Percentiles rank a stretch among this genome's conserved stretches.
Evolutionary conservation across 345 rosid genomes (phyloP).

Genomic region (Hibiscus mutabilis): DNA sequence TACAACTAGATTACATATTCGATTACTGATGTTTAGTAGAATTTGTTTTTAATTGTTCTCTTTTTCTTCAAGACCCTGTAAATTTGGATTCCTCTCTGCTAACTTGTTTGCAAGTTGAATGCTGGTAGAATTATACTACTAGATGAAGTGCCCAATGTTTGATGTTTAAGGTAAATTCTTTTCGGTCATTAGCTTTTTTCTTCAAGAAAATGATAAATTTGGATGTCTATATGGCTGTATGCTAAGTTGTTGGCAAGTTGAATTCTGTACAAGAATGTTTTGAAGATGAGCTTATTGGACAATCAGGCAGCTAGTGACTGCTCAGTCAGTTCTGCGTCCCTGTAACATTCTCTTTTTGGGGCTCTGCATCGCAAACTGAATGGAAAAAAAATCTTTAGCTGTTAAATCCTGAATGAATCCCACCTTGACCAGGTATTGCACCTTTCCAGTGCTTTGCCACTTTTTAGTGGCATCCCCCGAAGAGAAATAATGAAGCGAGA

Average conservation of each 20-base stretch:
- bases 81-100: neutral
- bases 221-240: neutral
- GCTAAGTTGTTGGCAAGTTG: neutral
- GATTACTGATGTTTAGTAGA: neutral
- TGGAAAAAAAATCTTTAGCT: no score
- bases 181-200: neutral
- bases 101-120: neutral
- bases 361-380: no score
- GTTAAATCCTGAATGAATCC: no score
- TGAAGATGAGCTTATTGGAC: neutral
- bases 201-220: neutral
- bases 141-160: slow-evolving; percentile 40
- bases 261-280: neutral
- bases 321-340: neutral
- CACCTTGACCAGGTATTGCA: no score
- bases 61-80: neutral
- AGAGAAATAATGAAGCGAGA: no score
- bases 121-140: slow-evolving; percentile 54
- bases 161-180: neutral
- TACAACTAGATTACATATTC: neutral
- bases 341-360: no score
- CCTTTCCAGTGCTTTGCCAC: neutral
- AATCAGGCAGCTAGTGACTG: neutral
- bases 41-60: neutral
- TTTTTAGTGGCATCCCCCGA: no score